Conservation (phyloP, 2,329 filamentous ascomycete genomes). For the Elsinoe fawcettii region DNA sequence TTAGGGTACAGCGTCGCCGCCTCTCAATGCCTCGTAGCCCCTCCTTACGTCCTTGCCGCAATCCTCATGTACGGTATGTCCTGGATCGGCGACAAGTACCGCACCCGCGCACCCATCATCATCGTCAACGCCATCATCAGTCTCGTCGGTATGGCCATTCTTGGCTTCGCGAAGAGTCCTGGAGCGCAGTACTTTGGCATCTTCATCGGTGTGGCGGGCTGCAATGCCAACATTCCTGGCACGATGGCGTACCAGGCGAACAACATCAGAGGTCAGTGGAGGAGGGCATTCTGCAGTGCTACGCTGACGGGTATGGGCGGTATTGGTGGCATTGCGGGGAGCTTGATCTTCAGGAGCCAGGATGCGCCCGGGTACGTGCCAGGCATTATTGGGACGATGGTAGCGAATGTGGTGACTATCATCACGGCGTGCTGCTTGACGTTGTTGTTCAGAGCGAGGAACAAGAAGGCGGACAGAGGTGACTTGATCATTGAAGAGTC, state of each 20-base stretch:
- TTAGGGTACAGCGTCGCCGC: constrained; percentile 58
- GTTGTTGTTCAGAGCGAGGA: constrained; percentile 28
- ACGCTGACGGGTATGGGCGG: constrained; percentile 70
- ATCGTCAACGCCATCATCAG: constrained; percentile 55
- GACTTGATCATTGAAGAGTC: constrained; percentile 31
- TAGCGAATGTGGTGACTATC: constrained; percentile 24
- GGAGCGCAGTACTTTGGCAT: constrained; percentile 49
- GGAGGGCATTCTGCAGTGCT: constrained; percentile 68
- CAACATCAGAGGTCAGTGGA: constrained; percentile 83
- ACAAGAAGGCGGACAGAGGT: constrained; percentile 30
- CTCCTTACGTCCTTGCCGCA: constrained; percentile 59
- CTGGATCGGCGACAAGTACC: constrained; percentile 60
- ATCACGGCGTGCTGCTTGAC: constrained; percentile 1
- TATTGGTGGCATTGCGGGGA: constrained; percentile 67
- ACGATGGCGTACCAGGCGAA: constrained; percentile 74
- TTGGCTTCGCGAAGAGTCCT: constrained; percentile 55
- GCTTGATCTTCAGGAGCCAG: constrained; percentile 58
- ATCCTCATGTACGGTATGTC: constrained; percentile 54
- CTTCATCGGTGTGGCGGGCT: constrained; percentile 9
- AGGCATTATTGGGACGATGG: constrained; percentile 31
- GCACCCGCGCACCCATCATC: constrained; percentile 58
- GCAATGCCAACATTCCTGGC: constrained; percentile 55
- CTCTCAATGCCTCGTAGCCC: constrained; percentile 64
- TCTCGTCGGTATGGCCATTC: constrained; percentile 62
- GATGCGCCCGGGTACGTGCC: constrained; percentile 32